Conservation (phyloP, 31 red algal genomes). For the Asparagopsis taxiformis region DNA sequence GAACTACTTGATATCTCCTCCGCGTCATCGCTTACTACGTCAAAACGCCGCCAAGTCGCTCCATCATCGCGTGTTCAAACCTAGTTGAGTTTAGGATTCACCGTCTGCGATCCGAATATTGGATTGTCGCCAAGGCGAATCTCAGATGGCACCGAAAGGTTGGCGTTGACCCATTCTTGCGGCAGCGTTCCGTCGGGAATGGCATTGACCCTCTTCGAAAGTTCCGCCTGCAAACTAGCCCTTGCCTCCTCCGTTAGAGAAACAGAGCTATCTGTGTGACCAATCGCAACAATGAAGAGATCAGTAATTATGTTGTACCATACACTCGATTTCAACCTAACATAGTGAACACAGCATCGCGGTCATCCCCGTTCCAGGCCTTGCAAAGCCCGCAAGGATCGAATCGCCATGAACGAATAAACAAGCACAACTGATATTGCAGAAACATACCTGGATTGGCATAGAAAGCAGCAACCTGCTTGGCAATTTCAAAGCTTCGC, state of each 20-base stretch:
- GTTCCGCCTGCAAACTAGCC: constrained; percentile 26
- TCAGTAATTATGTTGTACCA: too few species aligned
- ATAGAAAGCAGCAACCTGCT: constrained; percentile 56
- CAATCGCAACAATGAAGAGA: neutral
- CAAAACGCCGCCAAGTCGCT: too few species aligned
- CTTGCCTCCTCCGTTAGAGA: constrained; percentile 29
- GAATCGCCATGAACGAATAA: too few species aligned
- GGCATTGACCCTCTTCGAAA: constrained; percentile 24
- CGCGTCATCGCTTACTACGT: too few species aligned
- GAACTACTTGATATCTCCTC: too few species aligned
- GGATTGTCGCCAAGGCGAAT: constrained; percentile 64
- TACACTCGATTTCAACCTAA: too few species aligned
- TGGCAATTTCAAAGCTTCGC: constrained; percentile 51
- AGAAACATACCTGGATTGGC: constrained; percentile 42
- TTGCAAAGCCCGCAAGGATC: too few species aligned
- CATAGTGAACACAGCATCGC: too few species aligned
- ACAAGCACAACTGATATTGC: neutral
- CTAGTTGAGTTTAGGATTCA: too few species aligned
- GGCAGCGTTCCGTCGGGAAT: constrained; percentile 28
- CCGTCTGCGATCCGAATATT: constrained; percentile 20
- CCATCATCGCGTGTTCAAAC: too few species aligned
- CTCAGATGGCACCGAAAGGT: constrained; percentile 36
- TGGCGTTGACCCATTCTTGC: constrained; percentile 15
- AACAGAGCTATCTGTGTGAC: constrained; percentile 32
- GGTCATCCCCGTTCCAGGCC: too few species aligned